Base-by-base conservation (phyloP, 2,329 filamentous ascomycete species). In the Penicillium sumatraense region DNA sequence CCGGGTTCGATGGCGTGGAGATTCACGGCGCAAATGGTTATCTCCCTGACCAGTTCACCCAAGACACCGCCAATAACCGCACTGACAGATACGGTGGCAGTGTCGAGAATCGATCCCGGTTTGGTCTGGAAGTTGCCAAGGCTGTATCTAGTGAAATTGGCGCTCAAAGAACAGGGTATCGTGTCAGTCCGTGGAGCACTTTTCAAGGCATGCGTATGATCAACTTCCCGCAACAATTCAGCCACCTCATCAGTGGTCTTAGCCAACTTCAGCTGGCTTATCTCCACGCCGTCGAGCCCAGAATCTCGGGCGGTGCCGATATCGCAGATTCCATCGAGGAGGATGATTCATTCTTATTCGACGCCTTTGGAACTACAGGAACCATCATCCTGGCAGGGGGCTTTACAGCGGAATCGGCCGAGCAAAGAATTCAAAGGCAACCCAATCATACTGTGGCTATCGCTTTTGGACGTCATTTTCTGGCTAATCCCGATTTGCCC, bases 161-260 rank as follows among this genome's bases (percentile, higher is more conserved):
- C 1, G 66, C 74, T 0, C 73, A 81, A 2, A 74, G 73, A 6
- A 62, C 79, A 1, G 78, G 69, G 1, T 75, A 81, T 16, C 77
- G 80, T 1, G 64, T 84, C n/a, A 78, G 76, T n/a, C 74, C 63
- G n/a, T 83, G 52, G 53, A 69, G 65, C 48, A 58, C 59, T 2
- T 75, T 74, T 63, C 70, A 76, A 60, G 73, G 60, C 9, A 76
- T 89, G 86, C 73, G 75, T 31, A 88, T 89, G 83, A 61, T 70
- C 0, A 78, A 89, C 42, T 86, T 86, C 0, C 64, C 84, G 9
- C 83, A 86, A 0, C 86, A 90, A 57, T 90, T 89, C 65, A 74
- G 73, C 0, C 77, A 89, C 62, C 66, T 89, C 7, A 76, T 85
- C 40, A 63, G 72, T 27, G 77, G 81, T 40, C 72, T 86, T 10